Percentiles rank a stretch among this genome's conserved stretches.
These are phyloP conservation scores for Microbotryomycetes sp. DNA, from an alignment of 1,284 basidiomycete species.

Conservation along the genomic window DNA sequence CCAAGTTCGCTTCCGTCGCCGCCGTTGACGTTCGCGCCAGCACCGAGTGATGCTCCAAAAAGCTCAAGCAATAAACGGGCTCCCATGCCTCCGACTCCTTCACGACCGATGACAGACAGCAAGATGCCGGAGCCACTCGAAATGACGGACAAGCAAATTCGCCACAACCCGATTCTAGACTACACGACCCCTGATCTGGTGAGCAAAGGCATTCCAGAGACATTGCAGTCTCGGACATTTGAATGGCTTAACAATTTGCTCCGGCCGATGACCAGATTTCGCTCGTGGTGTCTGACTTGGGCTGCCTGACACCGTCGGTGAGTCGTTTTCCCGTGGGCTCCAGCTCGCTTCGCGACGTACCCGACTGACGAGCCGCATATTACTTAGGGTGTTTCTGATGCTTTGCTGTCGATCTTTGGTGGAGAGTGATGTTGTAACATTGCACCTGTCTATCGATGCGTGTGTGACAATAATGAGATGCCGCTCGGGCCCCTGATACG, in stretches of 20 bases:
- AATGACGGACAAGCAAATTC: conserved; percentile 44
- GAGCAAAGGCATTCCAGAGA: no score
- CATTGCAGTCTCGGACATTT: no score
- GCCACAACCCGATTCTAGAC: conserved; percentile 45
- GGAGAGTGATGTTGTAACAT: conserved; percentile 4
- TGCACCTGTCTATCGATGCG: background rate
- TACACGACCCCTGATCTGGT: conserved; percentile 42
- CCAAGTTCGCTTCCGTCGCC: conserved; percentile 45
- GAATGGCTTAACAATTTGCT: no score
- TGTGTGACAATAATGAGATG: no score
- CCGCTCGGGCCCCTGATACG: no score
- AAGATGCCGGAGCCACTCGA: conserved; percentile 31
- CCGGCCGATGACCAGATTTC: no score
- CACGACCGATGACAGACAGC: conserved; percentile 29
- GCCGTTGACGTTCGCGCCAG: conserved; percentile 21
- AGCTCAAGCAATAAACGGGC: conserved; percentile 44
- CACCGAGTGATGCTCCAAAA: conserved; percentile 40
- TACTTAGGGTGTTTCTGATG: conserved; percentile 25
- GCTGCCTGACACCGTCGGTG: conserved; percentile 77
- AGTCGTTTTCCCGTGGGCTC: background rate
- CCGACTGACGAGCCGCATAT: background rate
- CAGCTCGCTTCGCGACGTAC: background rate
- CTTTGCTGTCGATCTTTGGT: conserved; percentile 23
- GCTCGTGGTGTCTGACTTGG: conserved; percentile 83
- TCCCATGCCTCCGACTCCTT: conserved; percentile 25